Percentiles rank a stretch among this genome's conserved stretches.
phyloP scores from a whole-genome alignment of 495 filamentous ascomycete genomes.

The Daldinia vernicosa region DNA sequence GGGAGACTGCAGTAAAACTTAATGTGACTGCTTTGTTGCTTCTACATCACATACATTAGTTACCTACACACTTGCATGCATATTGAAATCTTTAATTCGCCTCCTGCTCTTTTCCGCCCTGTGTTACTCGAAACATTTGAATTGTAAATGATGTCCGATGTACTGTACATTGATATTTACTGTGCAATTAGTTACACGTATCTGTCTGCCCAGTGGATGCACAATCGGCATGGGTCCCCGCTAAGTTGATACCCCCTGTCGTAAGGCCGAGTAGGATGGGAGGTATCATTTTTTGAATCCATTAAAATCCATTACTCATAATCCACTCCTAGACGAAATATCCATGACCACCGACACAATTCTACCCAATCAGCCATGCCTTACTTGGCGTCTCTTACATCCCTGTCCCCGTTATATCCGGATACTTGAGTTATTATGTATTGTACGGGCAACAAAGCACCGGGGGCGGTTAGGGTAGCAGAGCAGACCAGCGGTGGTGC shows the following conservation, averaged over 20 bases:
- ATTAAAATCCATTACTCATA: slow-evolving; percentile 16
- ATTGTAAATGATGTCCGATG: neutral
- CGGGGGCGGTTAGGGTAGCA: slow-evolving; percentile 5
- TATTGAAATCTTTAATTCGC: slow-evolving; percentile 2
- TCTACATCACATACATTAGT: neutral
- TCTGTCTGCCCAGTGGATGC: slow-evolving; percentile 9
- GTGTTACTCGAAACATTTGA: neutral
- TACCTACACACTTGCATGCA: neutral
- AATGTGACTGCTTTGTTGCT: neutral
- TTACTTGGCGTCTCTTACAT: slow-evolving; percentile 2
- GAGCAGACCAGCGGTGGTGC: neutral
- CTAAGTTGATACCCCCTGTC: slow-evolving; percentile 2
- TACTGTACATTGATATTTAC: slow-evolving; percentile 4
- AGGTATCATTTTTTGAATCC: neutral
- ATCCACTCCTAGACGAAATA: slow-evolving; percentile 15
- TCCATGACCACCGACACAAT: slow-evolving; percentile 30
- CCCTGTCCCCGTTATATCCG: slow-evolving; percentile 44
- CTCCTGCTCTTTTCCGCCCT: slow-evolving; percentile 6
- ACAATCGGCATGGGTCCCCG: slow-evolving; percentile 13
- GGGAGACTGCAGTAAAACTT: neutral
- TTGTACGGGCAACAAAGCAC: slow-evolving; percentile 13
- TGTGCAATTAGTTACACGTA: neutral
- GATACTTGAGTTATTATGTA: slow-evolving; percentile 36
- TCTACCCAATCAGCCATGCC: slow-evolving; percentile 31
- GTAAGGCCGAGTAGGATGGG: neutral